Evolutionary conservation across 768 basidiomycete genomes (phyloP).

Genomic region (Boletus subcaerulescens): DNA sequence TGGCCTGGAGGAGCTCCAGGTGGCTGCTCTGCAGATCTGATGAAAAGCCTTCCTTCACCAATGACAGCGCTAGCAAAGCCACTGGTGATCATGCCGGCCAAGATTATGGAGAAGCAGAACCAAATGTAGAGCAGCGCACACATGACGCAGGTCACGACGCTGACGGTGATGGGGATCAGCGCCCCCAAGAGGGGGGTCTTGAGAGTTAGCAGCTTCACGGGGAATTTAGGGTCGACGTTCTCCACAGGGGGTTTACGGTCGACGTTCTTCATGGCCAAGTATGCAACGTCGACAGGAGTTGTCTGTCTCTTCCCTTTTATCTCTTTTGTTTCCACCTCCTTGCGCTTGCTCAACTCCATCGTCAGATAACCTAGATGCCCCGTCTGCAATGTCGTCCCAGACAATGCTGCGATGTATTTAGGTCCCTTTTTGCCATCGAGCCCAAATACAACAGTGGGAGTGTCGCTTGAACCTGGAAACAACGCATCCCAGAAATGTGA

Average conservation of each 20-base stretch:
- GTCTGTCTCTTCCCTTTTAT: conserved; percentile 14
- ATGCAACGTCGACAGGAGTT: conserved; percentile 5
- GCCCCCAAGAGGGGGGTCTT: conserved; percentile 11
- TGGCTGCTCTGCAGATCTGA: conserved; percentile 10
- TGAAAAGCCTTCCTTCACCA: conserved; percentile 19
- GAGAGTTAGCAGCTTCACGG: background rate
- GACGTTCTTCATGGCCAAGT: conserved; percentile 17
- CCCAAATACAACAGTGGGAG: conserved; percentile 26
- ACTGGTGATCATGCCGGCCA: conserved; percentile 31
- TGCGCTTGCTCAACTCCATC: conserved; percentile 14
- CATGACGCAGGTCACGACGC: conserved; percentile 20
- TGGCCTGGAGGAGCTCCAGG: conserved; percentile 24
- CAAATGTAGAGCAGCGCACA: conserved; percentile 26
- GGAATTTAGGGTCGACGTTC: too few species aligned
- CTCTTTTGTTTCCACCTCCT: background rate
- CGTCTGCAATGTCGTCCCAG: conserved; percentile 28
- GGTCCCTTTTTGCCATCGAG: conserved; percentile 31
- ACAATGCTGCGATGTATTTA: conserved; percentile 26
- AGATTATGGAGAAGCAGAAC: conserved; percentile 29
- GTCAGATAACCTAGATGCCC: conserved; percentile 30
- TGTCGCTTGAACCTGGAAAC: conserved; percentile 28
- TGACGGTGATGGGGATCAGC: conserved; percentile 23
- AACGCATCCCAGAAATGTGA: conserved; percentile 32
- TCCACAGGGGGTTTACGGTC: too few species aligned
- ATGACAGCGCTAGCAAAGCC: conserved; percentile 26